Conservation (phyloP, 768 basidiomycete species). For the Filobasidium wieringae region DNA sequence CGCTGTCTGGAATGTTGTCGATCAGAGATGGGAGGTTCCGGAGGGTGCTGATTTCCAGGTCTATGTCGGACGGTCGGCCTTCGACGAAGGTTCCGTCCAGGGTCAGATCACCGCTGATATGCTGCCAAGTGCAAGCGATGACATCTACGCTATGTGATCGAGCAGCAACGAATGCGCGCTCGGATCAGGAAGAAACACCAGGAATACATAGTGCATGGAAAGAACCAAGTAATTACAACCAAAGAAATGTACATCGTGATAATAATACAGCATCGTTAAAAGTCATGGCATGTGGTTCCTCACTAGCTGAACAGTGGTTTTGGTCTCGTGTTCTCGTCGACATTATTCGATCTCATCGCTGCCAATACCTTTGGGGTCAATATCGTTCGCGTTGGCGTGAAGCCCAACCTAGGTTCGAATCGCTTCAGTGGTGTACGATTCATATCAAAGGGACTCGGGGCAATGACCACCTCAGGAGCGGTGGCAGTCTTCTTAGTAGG, state of each 20-base stretch:
- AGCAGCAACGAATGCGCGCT: too few relatives aligned
- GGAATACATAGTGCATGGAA: too few relatives aligned
- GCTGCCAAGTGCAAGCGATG: constrained; percentile 2
- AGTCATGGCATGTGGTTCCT: too few relatives aligned
- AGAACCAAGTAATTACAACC: too few relatives aligned
- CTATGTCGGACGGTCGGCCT: constrained; percentile 20
- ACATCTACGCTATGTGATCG: constrained; percentile 8
- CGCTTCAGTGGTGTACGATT: constrained; percentile 6
- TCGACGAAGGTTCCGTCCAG: constrained; percentile 5
- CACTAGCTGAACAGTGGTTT: too few relatives aligned
- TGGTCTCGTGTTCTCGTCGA: background rate
- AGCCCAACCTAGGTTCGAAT: background rate
- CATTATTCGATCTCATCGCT: background rate
- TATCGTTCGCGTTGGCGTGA: background rate
- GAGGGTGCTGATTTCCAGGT: constrained; percentile 26
- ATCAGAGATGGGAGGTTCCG: constrained; percentile 30
- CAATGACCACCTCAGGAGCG: background rate
- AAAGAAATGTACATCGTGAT: too few relatives aligned
- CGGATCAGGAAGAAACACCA: too few relatives aligned
- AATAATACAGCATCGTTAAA: too few relatives aligned
- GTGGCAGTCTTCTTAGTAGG: background rate
- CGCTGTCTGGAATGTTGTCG: constrained; percentile 33
- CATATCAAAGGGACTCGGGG: constrained; percentile 6
- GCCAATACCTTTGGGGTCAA: background rate
- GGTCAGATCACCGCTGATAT: background rate